Base-by-base conservation (phyloP, 2,329 filamentous ascomycete genomes). In the Pyrenochaeta sp. region DNA sequence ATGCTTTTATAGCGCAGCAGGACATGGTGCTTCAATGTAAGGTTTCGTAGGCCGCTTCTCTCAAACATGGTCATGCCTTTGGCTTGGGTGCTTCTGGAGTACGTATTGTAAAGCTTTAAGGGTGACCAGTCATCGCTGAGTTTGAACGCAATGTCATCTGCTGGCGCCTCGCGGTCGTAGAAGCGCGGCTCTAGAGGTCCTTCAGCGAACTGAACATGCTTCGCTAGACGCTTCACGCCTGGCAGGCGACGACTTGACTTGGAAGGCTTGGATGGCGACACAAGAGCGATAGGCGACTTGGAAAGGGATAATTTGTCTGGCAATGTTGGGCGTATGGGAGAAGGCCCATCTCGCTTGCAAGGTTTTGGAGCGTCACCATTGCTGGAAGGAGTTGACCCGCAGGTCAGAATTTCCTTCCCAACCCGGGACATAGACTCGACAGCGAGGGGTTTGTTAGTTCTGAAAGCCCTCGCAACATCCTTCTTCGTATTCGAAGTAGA, bases 1-100 rank as follows among this genome's bases (percentile, higher is more conserved):
- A 66, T 58, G 32, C 58, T 52, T 30, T 54, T 59, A 52, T 54
- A 62, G 30, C 63, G 60, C 13, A 39, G 22, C 10, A 59, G 43
- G 19, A 63, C 54, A 25, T 47, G 45, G 7, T 25, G 44, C 52
- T 46, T 62, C 22, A 63, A 30, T 8, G 50, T 56, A 22, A 62
- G 32, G 5, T 24, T 52, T 6, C 42, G 22, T 13, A 4, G 6
- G 22, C 19, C 7, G 12, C 39, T 39, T 4, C 12, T 12, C 24
- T 32, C 22, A 28, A 60, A 60, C 25, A 60, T 43, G 4, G 32
- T 45, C 24, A 43, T 40, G 37, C 57, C 57, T 25, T 32, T 30
- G 24, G 34, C 34, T 22, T 43, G 37, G 3, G 40, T 10, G 7
- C 15, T 49, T 5, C 6, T 28, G 9, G 45, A n/a, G 22, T 44